Base-by-base conservation (phyloP, 345 rosid genomes). In the Gossypium herbaceum region DNA sequence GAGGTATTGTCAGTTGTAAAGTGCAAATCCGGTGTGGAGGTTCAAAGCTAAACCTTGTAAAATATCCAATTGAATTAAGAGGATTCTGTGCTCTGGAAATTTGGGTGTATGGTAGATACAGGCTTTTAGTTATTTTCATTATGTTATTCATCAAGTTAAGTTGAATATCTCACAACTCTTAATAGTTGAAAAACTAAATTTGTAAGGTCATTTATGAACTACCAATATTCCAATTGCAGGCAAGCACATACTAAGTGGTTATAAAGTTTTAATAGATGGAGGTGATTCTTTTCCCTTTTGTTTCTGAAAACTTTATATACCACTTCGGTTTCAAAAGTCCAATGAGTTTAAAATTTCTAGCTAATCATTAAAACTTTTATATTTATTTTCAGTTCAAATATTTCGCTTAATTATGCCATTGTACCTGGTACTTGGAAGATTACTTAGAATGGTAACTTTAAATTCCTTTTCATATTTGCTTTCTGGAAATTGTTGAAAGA, bases 11-110 rank as follows among this genome's bases (percentile, higher is more conserved):
- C 71, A 20, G 47, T 66, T 12, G 12, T 45, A 20, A 44, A 66
- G 71, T 17, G 54, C 9, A 19, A 20, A 66, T 12, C 5, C 22
- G 3, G 24, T 66, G 52, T 45, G 54, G 34, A 66, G 2, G n/a
- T 66, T 34, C 12, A 12, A 66, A 20, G 71, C 55, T 66, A 66
- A 20, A 20, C 71, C 34, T 66, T 66, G 54, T 66, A 45, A 44
- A 20, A 62, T 12, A 22, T n/a, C 54, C 34, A 20, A 20, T 52
- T 22, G 54, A 20, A 66, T 12, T 20, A 22, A 45, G 71, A 44
- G 47, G 48, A n/a, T 63, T 44, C 22, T 15, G 3, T 44, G 34
- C 71, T 20, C 25, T 66, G 34, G 25, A 45, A 65, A 65, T 43
- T 43, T 44, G 27, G 27, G 48, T 19, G 69, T 65, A 11, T 65